A percentile compares a stretch with the other conserved stretches of the same genome.
Evolutionary conservation across 345 rosid species (phyloP).

Genomic region (Linum usitatissimum): DNA sequence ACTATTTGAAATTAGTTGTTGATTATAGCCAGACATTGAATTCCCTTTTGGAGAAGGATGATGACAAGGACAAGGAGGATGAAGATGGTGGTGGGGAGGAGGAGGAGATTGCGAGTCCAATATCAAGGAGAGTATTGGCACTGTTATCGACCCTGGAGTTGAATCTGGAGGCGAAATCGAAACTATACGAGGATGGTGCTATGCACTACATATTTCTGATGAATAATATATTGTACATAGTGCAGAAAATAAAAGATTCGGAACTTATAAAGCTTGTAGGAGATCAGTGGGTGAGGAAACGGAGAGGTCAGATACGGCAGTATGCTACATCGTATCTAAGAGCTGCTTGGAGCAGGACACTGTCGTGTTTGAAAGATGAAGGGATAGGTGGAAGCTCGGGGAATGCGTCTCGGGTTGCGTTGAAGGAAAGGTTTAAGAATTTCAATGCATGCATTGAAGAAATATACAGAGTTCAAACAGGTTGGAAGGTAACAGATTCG

Average conservation of each 20-base stretch:
- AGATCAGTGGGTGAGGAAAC: constrained; percentile 86
- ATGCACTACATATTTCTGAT: constrained; percentile 66
- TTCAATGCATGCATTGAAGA: constrained; percentile 90
- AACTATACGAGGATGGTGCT: constrained; percentile 65
- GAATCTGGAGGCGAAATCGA: constrained; percentile 83
- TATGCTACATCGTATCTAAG: constrained; percentile 86
- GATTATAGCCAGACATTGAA: constrained; percentile 55
- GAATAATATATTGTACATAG: constrained; percentile 82
- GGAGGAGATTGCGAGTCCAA: constrained; percentile 38
- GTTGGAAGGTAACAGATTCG: constrained; percentile 91
- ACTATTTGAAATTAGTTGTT: constrained; percentile 77
- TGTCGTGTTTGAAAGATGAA: constrained; percentile 76
- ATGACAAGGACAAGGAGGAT: constrained; percentile 37
- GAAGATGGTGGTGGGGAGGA: constrained; percentile 13
- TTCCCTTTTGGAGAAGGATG: constrained; percentile 38
- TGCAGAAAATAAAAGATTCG: constrained; percentile 85
- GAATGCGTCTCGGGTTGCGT: constrained; percentile 60
- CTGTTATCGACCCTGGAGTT: constrained; percentile 55
- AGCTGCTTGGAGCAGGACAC: constrained; percentile 73
- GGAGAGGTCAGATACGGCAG: constrained; percentile 68
- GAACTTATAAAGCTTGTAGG: constrained; percentile 76
- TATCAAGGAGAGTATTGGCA: constrained; percentile 46
- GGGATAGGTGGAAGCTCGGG: constrained; percentile 58
- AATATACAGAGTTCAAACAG: constrained; percentile 71
- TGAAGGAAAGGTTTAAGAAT: constrained; percentile 80